Conservation (phyloP, 306 rosid species). For the Castanea mollissima region DNA sequence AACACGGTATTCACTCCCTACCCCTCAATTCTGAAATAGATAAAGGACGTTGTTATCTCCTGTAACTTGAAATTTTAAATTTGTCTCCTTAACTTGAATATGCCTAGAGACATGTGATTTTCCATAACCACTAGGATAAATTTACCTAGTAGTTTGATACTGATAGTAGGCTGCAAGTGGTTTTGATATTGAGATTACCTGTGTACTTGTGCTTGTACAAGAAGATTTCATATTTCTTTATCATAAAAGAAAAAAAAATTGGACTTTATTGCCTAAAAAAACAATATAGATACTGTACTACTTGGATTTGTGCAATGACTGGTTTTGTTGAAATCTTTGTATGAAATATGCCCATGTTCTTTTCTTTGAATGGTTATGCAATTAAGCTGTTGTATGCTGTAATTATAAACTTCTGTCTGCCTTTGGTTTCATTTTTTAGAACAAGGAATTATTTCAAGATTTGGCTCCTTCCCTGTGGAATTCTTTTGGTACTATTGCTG, state of each 20-base stretch:
- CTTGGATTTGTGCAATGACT: background rate
- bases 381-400: conserved; percentile 11
- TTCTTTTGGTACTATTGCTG: conserved; percentile 37
- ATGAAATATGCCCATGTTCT: background rate
- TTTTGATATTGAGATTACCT: background rate
- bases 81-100: background rate
- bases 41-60: background rate
- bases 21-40: background rate
- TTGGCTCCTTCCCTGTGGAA: conserved; percentile 34
- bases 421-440: conserved; percentile 29
- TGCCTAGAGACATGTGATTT: background rate
- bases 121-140: background rate
- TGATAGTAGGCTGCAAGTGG: background rate
- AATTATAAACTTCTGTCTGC: conserved; percentile 7
- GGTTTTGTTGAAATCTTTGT: conserved; percentile 1
- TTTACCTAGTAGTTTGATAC: no score
- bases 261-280: background rate
- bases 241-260: background rate
- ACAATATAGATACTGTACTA: background rate
- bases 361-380: conserved; percentile 8
- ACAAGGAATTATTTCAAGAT: conserved; percentile 37
- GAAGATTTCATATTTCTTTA: background rate
- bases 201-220: background rate
- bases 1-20: background rate
- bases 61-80: background rate